Percentiles rank a stretch among this genome's conserved stretches.
Evolutionary conservation across 495 filamentous ascomycete genomes (phyloP).

Genomic region (Viridothelium virens): DNA sequence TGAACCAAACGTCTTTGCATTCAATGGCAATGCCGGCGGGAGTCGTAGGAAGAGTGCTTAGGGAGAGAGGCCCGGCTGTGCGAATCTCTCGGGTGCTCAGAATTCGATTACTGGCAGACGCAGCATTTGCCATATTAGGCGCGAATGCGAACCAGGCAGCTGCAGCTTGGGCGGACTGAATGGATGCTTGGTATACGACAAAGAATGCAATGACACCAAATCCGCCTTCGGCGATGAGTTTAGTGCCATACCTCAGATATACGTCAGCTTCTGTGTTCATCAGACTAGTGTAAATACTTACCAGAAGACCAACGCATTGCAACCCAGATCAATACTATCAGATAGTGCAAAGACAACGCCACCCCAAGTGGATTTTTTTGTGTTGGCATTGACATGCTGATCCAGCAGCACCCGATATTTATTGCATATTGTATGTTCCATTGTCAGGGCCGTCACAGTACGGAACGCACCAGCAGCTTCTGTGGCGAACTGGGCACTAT

Average conservation of each 20-base stretch:
- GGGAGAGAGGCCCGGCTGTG: slow-evolving; percentile 8
- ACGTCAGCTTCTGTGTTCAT: slow-evolving; percentile 7
- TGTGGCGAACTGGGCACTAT: slow-evolving; percentile 36
- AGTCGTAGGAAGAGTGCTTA: slow-evolving; percentile 6
- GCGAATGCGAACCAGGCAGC: slow-evolving; percentile 12
- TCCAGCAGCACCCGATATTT: slow-evolving; percentile 15
- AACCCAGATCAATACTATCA: slow-evolving; percentile 11
- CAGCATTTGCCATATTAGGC: slow-evolving; percentile 12
- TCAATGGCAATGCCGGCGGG: slow-evolving; percentile 46
- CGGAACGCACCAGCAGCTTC: slow-evolving; percentile 50
- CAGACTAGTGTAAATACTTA: slow-evolving; percentile 10
- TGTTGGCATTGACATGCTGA: slow-evolving; percentile 12
- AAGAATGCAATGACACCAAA: slow-evolving; percentile 12
- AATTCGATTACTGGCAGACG: slow-evolving; percentile 12
- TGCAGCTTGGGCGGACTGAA: slow-evolving; percentile 11
- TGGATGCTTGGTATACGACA: slow-evolving; percentile 12
- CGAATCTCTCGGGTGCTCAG: slow-evolving; percentile 13
- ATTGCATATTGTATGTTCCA: slow-evolving; percentile 33
- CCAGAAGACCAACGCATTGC: slow-evolving; percentile 12
- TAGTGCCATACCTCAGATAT: slow-evolving; percentile 10
- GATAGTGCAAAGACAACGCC: slow-evolving; percentile 9
- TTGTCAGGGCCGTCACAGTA: slow-evolving; percentile 47
- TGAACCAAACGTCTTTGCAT: slow-evolving; percentile 42
- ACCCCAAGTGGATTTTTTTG: slow-evolving; percentile 11
- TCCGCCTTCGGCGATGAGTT: slow-evolving; percentile 11